Evolutionary conservation across 306 rosid genomes (phyloP).

Genomic region (Cucurbita moschata): DNA sequence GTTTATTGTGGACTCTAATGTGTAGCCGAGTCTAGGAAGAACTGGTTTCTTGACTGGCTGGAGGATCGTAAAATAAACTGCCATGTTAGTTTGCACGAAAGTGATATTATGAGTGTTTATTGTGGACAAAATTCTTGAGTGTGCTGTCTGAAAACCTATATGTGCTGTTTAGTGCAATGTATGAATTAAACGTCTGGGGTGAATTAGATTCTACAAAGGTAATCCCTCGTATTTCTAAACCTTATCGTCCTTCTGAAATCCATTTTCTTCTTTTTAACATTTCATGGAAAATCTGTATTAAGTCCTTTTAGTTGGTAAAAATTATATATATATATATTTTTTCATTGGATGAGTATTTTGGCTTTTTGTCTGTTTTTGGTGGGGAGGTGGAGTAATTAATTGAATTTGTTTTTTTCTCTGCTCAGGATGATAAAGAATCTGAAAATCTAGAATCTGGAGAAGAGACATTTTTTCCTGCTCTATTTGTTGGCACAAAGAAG

Average conservation of each 20-base stretch:
- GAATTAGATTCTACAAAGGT: neutral
- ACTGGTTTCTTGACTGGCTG: neutral
- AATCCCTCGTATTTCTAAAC: neutral
- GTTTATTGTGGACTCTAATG: neutral
- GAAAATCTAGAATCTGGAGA: slow-evolving; percentile 62
- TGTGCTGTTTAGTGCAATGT: neutral
- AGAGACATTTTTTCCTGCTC: slow-evolving; percentile 81
- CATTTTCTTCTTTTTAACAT: neutral
- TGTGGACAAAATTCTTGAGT: neutral
- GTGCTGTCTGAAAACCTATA: neutral
- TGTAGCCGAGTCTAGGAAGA: neutral
- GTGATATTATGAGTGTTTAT: neutral
- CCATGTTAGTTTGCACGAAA: neutral
- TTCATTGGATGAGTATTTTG: too few species aligned
- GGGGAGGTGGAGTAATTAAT: neutral
- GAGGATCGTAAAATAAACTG: neutral
- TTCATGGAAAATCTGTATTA: neutral
- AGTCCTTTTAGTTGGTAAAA: too few species aligned
- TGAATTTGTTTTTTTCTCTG: slow-evolving; percentile 3
- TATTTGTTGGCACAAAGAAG: slow-evolving; percentile 50
- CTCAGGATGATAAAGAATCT: slow-evolving; percentile 41
- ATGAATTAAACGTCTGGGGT: neutral
- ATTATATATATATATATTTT: too few species aligned
- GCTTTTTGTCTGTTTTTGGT: too few species aligned
- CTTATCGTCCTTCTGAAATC: neutral